A percentile compares a stretch with the other conserved stretches of the same genome.
Conservation (phyloP, 1,284 basidiomycete genomes). For the Puccinia coronata region DNA sequence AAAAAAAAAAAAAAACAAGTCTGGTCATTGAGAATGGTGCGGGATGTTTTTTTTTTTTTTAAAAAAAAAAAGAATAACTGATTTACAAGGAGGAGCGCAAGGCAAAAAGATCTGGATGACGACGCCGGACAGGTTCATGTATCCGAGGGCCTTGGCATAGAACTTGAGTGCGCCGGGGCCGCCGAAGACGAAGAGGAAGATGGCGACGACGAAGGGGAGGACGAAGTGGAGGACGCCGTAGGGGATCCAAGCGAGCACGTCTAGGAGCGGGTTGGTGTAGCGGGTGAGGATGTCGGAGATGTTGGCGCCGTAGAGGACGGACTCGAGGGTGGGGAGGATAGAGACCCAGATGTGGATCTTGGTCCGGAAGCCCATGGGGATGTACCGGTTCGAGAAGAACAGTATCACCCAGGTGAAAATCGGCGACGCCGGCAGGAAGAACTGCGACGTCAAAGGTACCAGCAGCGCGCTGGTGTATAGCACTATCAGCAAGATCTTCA, state of each 20-base stretch:
- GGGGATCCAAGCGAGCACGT: constrained; percentile 91
- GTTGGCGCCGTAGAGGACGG: constrained; percentile 92
- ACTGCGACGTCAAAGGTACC: constrained; percentile 85
- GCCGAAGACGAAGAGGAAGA: constrained; percentile 76
- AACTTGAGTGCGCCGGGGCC: constrained; percentile 71
- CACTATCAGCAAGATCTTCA: constrained; percentile 78
- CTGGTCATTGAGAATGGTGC: too few relatives aligned
- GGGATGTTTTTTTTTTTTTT: not conserved
- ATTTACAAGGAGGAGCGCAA: constrained; percentile 79
- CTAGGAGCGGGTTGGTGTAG: constrained; percentile 85
- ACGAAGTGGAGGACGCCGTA: constrained; percentile 91
- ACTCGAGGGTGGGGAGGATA: constrained; percentile 88
- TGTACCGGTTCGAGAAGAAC: constrained; percentile 64
- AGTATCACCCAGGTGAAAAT: constrained; percentile 69
- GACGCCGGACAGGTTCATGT: constrained; percentile 88
- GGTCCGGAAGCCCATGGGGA: constrained; percentile 80
- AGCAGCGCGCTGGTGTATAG: constrained; percentile 71
- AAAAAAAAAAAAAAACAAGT: not conserved
- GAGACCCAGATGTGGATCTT: constrained; percentile 89
- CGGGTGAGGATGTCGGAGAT: constrained; percentile 94
- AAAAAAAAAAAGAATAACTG: not conserved
- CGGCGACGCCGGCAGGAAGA: constrained; percentile 85
- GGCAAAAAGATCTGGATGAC: constrained; percentile 85
- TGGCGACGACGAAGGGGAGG: constrained; percentile 76
- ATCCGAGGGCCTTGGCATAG: constrained; percentile 87